These are phyloP conservation scores for Bromus sterilis DNA, from an alignment of 176 grass and related monocot genomes.

Conservation along the genomic window DNA sequence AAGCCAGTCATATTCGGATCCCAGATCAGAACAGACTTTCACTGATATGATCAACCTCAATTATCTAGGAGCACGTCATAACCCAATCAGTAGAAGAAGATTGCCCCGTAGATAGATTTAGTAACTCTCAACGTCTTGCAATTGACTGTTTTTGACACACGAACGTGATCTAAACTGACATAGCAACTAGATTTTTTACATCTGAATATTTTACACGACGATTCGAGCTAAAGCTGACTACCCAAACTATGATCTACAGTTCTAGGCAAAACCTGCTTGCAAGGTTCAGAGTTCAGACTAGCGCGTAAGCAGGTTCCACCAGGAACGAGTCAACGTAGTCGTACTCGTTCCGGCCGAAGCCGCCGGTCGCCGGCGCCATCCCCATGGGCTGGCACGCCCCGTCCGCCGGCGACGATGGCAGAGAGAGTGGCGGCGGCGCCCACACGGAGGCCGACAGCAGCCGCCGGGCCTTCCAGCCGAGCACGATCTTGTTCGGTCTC, in stretches of 20 bases:
- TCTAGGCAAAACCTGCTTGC: not conserved
- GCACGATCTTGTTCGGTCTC: conserved; percentile 46
- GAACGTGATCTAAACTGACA: not conserved
- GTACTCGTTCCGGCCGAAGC: conserved; percentile 20
- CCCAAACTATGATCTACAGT: not conserved
- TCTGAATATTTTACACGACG: not conserved
- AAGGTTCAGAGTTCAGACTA: conserved; percentile 16
- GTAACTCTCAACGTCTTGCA: not conserved
- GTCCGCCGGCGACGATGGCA: not conserved
- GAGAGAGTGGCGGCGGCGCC: conserved; percentile 24
- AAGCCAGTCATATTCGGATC: not conserved
- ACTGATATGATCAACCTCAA: not conserved
- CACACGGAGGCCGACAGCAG: conserved; percentile 57
- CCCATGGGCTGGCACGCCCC: not conserved
- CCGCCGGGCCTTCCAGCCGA: conserved; percentile 54
- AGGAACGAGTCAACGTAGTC: conserved; percentile 45
- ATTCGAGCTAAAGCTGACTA: not conserved
- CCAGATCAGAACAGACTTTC: not conserved
- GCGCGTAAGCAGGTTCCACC: conserved; percentile 37
- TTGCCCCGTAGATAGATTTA: not conserved
- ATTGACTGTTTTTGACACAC: not conserved
- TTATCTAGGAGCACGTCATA: not conserved
- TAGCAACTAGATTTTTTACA: conserved; percentile 12
- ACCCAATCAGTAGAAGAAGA: not conserved
- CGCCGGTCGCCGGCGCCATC: conserved; percentile 10